Conservation (phyloP, 495 filamentous ascomycete species). For the Aspergillus mulundensis region DNA sequence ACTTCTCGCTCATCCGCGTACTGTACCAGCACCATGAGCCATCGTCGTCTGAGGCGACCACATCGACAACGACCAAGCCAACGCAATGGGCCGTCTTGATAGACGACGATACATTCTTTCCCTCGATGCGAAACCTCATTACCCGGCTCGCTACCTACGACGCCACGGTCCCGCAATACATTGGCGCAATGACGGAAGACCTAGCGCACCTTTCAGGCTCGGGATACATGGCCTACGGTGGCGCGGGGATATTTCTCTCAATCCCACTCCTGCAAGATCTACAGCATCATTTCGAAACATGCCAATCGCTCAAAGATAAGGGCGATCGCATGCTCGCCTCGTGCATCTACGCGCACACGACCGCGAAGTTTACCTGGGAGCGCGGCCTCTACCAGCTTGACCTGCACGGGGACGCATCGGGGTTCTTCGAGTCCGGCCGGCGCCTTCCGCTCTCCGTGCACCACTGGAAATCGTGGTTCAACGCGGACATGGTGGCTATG, state of each 20-base stretch:
- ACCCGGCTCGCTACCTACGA: slow-evolving; percentile 44
- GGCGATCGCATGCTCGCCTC: slow-evolving; percentile 47
- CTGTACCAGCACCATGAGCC: slow-evolving; percentile 20
- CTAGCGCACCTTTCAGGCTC: slow-evolving; percentile 41
- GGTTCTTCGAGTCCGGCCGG: slow-evolving; percentile 54
- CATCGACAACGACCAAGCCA: background rate
- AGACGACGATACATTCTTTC: slow-evolving; percentile 70
- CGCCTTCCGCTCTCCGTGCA: slow-evolving; percentile 51
- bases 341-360: slow-evolving; percentile 51
- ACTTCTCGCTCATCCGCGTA: slow-evolving; percentile 53
- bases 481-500: slow-evolving; percentile 46
- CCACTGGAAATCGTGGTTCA: slow-evolving; percentile 57
- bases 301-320: slow-evolving; percentile 33
- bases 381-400: slow-evolving; percentile 52
- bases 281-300: slow-evolving; percentile 30
- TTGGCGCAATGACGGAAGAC: slow-evolving; percentile 54
- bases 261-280: slow-evolving; percentile 42
- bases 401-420: slow-evolving; percentile 45
- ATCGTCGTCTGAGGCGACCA: background rate
- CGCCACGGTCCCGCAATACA: slow-evolving; percentile 43
- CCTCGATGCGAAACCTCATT: slow-evolving; percentile 46
- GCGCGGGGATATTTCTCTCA: slow-evolving; percentile 57
- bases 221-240: slow-evolving; percentile 52
- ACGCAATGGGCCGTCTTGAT: slow-evolving; percentile 53
- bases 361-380: slow-evolving; percentile 45